Conservation (phyloP, 1,284 basidiomycete species). For the Irpex sp. region DNA sequence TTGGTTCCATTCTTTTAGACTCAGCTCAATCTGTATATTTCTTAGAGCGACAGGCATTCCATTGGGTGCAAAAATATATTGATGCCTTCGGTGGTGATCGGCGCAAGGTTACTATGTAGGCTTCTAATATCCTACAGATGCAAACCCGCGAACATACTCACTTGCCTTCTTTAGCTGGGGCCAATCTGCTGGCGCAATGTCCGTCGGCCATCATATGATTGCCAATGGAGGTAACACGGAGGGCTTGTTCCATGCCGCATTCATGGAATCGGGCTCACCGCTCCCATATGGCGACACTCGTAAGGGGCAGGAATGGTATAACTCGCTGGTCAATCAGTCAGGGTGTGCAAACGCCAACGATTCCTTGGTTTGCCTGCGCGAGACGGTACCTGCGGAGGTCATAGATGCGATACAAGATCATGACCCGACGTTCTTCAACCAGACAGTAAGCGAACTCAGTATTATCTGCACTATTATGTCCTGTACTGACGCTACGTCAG, state of each 20-base stretch:
- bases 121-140: conserved; percentile 11
- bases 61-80: conserved; percentile 52
- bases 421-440: no score
- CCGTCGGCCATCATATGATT: conserved; percentile 31
- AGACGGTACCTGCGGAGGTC: conserved; percentile 23
- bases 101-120: conserved; percentile 29
- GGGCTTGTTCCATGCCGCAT: conserved; percentile 32
- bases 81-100: conserved; percentile 39
- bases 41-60: conserved; percentile 49
- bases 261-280: conserved; percentile 36
- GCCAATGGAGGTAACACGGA: conserved; percentile 29
- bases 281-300: conserved; percentile 27
- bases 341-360: conserved; percentile 30
- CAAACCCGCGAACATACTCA: no score
- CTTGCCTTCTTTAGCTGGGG: no score
- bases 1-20: neutral
- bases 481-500: neutral
- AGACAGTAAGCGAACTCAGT: no score
- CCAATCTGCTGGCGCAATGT: no score
- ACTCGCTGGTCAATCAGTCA: conserved; percentile 28
- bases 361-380: conserved; percentile 39
- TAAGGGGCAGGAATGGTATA: conserved; percentile 30
- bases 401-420: no score
- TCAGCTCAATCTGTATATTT: neutral
- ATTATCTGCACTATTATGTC: no score